Percentiles rank a stretch among this genome's conserved stretches.
These are phyloP conservation scores for Thelephora ganbajun DNA, from an alignment of 768 basidiomycete species.

Conservation along the genomic window DNA sequence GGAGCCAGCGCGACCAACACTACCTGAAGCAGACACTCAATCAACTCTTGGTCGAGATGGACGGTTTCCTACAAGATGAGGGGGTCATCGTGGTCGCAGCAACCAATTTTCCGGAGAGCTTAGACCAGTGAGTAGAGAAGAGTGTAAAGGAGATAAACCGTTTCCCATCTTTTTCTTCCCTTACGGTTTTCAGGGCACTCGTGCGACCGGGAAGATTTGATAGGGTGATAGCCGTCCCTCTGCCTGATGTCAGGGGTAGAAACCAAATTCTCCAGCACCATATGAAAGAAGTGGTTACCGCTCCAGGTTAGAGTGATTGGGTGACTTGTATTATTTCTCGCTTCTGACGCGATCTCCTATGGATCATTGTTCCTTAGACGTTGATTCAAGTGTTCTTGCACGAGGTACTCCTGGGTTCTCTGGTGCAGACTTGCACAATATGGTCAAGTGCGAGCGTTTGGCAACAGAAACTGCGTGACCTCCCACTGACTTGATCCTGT, in stretches of 20 bases:
- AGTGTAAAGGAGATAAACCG: not conserved
- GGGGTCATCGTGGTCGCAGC: constrained; percentile 92
- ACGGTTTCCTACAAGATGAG: constrained; percentile 88
- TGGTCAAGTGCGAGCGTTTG: constrained; percentile 68
- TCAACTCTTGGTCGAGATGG: constrained; percentile 93
- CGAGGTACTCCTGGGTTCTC: constrained; percentile 94
- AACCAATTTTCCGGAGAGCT: constrained; percentile 93
- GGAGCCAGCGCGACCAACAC: constrained; percentile 71
- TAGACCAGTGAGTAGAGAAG: constrained; percentile 59
- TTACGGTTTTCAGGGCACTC: constrained; percentile 47
- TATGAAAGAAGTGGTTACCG: constrained; percentile 63
- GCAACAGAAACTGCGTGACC: not conserved
- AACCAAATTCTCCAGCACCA: constrained; percentile 90
- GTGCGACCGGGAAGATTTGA: constrained; percentile 96
- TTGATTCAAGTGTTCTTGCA: constrained; percentile 80
- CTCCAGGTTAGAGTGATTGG: constrained; percentile 28
- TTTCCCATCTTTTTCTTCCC: not conserved
- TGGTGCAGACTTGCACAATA: constrained; percentile 92
- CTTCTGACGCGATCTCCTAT: not conserved
- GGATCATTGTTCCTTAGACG: constrained; percentile 45
- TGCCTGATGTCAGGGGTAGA: constrained; percentile 90
- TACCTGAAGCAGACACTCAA: constrained; percentile 93
- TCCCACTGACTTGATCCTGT: not conserved
- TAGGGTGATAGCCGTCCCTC: constrained; percentile 78
- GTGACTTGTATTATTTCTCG: constrained; percentile 3